These are phyloP conservation scores for Croton setiger DNA, from an alignment of 441 rosid species.

Conservation along the genomic window DNA sequence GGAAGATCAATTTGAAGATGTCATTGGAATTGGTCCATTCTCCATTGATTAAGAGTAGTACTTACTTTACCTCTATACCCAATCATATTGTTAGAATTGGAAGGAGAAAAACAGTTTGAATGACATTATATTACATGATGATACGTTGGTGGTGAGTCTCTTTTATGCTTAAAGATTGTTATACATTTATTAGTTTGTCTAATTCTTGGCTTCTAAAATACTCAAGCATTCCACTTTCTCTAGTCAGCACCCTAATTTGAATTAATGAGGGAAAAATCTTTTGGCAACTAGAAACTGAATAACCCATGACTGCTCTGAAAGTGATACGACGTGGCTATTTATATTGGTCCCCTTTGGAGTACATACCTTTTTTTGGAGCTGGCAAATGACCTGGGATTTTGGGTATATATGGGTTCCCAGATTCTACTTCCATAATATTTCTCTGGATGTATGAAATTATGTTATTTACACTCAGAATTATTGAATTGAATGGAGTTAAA, in stretches of 20 bases:
- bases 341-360: neutral
- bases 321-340: neutral
- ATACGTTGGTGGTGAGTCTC: constrained; percentile 1
- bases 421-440: no score
- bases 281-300: neutral
- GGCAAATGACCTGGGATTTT: neutral
- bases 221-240: neutral
- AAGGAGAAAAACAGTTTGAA: no score
- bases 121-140: no score
- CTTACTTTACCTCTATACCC: no score
- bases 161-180: neutral
- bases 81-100: no score
- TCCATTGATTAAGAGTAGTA: no score
- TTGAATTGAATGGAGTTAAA: no score
- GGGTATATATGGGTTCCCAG: neutral
- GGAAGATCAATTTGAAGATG: no score
- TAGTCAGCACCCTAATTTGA: neutral
- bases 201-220: neutral
- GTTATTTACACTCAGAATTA: neutral
- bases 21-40: no score
- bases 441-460: no score
- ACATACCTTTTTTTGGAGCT: neutral
- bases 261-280: neutral
- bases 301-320: neutral
- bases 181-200: neutral